Base-by-base conservation (phyloP, 2,329 filamentous ascomycete species). In the Aspergillus hiratsukae region DNA sequence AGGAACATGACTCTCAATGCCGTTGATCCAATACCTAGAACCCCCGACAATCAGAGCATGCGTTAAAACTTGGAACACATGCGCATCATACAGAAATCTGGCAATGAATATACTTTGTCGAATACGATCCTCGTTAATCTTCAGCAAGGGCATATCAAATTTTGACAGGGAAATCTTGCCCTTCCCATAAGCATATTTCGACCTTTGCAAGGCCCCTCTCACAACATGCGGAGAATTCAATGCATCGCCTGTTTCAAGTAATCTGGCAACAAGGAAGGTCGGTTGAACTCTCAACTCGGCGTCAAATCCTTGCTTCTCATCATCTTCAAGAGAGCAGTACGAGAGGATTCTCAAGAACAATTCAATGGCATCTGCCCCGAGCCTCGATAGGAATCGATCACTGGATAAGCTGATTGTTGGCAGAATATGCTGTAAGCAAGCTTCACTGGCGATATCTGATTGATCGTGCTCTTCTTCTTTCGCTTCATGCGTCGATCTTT, bases 61-160 rank as follows among this genome's bases (percentile, higher is more conserved):
- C 21, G 74, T 69, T 54, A 71, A 57, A 23, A 67, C 58, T 55
- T 67, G 63, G 17, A 68, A 60, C 7, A 73, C 60, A 25, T 54
- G 55, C 5, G 62, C 48, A 8, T 73, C 61, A 23, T 68, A 53
- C 9, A 77, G 57, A 48, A 70, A 68, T 11, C 62, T 59, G 1
- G 75, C 71, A 51, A 76, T 67, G 27, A 72, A 69, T 11, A 76
- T 70, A 17, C 66, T 71, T 53, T 77, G 73, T 9, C 75, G 72
- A 51, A 75, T 62, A 8, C 69, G 69, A 46, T 74, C 72, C 62
- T 76, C 74, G n/a, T 64, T 70, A 46, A 69, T 53, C 43, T 66
- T 70, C 58, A 71, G 56, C 31, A 71, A 59, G 3, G 64, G 55
- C 40, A 58, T 25, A 48, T 62, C 60, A 52, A 70, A 70, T 49